These are phyloP conservation scores for Ananas comosus DNA, from an alignment of 176 grass and related monocot species.

Conservation along the genomic window DNA sequence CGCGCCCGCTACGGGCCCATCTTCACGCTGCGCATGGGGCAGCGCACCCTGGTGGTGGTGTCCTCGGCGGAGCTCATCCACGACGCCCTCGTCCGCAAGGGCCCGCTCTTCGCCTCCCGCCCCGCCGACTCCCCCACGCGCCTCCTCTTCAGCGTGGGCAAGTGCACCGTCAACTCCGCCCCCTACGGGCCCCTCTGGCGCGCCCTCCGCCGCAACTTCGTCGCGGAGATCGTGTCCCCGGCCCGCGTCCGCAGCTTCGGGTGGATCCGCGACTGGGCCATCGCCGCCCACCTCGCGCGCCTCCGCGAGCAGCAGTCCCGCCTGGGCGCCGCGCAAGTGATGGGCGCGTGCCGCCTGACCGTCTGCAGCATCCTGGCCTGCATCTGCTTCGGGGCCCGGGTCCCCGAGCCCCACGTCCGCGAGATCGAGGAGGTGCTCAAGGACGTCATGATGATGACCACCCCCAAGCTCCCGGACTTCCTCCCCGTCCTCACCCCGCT, in stretches of 20 bases:
- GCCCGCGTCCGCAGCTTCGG: conserved; percentile 61
- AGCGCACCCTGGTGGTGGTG: conserved; percentile 71
- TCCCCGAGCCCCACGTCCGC: conserved; percentile 58
- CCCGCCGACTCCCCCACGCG: conserved; percentile 71
- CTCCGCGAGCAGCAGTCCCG: conserved; percentile 36
- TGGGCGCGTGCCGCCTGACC: conserved; percentile 72
- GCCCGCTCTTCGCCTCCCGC: conserved; percentile 75
- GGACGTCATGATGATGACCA: conserved; percentile 89
- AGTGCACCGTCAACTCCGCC: conserved; percentile 91
- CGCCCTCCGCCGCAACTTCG: conserved; percentile 80
- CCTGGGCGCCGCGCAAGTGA: conserved; percentile 32
- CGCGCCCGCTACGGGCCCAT: conserved; percentile 69
- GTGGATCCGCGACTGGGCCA: conserved; percentile 96
- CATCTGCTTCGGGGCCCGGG: conserved; percentile 92
- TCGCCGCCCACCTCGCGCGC: conserved; percentile 56
- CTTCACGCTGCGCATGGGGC: conserved; percentile 98
- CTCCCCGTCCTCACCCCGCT: conserved; percentile 67
- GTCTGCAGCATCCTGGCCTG: conserved; percentile 95
- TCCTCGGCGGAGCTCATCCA: conserved; percentile 82
- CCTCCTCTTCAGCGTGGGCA: conserved; percentile 85
- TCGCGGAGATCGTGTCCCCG: conserved; percentile 70
- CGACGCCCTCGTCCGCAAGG: conserved; percentile 80
- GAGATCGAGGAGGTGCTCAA: conserved; percentile 94
- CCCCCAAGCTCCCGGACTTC: conserved; percentile 84
- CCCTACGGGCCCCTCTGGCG: conserved; percentile 86